Evolutionary conservation across 2,329 filamentous ascomycete species (phyloP).

Genomic region (Aspergillus thermomutatus): DNA sequence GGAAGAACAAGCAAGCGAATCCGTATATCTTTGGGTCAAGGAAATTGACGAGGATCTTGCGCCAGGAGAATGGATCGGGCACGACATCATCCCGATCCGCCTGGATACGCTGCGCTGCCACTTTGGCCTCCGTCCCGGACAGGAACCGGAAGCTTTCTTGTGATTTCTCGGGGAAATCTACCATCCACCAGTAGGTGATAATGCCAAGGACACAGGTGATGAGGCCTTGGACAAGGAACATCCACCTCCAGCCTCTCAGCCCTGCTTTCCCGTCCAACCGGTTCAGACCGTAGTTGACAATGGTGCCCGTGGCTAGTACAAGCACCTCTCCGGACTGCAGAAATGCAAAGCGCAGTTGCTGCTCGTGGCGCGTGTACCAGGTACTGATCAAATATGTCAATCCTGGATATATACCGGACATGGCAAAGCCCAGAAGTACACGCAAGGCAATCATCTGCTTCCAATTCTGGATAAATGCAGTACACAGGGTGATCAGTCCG

Average conservation of each 20-base stretch:
- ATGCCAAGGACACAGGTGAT: conserved; percentile 59
- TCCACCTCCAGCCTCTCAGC: conserved; percentile 64
- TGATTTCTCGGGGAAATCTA: conserved; percentile 64
- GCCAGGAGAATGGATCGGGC: conserved; percentile 55
- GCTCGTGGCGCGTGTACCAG: conserved; percentile 63
- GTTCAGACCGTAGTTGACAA: conserved; percentile 69
- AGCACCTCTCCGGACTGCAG: conserved; percentile 63
- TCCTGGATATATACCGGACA: conserved; percentile 48
- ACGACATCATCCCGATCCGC: conserved; percentile 59
- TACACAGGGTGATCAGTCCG: conserved; percentile 64
- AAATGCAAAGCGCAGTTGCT: conserved; percentile 64
- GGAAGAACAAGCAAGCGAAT: conserved; percentile 63
- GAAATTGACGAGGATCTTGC: conserved; percentile 55
- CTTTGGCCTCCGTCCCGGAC: conserved; percentile 51
- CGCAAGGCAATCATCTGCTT: conserved; percentile 66
- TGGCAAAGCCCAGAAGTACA: conserved; percentile 63
- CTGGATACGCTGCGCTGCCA: conserved; percentile 58
- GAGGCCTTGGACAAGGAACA: conserved; percentile 65
- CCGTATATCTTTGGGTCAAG: conserved; percentile 62
- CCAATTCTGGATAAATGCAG: conserved; percentile 66
- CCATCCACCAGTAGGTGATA: conserved; percentile 66
- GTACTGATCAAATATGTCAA: conserved; percentile 48
- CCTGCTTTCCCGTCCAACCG: conserved; percentile 55
- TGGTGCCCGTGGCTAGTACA: conserved; percentile 62
- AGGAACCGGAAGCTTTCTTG: conserved; percentile 58